Conservation (phyloP, 306 rosid species). For the Mimosa pudica region DNA sequence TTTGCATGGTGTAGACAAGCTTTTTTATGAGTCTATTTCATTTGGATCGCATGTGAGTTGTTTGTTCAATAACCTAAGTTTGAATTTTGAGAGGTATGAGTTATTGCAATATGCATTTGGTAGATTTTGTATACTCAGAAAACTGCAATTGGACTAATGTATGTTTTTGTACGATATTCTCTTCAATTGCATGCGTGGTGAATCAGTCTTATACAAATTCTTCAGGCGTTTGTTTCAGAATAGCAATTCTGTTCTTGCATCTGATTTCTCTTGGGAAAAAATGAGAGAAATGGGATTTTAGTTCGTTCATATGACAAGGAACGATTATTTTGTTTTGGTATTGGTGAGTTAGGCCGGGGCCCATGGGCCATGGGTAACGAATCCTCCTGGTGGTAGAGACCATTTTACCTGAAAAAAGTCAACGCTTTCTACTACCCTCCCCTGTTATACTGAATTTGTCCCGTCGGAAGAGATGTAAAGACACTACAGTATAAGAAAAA, state of each 20-base stretch:
- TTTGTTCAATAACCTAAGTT: slow-evolving; percentile 24
- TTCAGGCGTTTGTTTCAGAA: background rate
- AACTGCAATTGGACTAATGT: slow-evolving; percentile 29
- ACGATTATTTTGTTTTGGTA: background rate
- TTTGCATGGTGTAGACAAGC: slow-evolving; percentile 34
- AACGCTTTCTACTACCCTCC: too few species aligned
- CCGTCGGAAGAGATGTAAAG: too few species aligned
- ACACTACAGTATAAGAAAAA: background rate
- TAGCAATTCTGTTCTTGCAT: background rate
- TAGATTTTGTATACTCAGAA: slow-evolving; percentile 6
- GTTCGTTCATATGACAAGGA: background rate
- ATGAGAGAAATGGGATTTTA: background rate
- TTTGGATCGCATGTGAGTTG: background rate
- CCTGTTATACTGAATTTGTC: too few species aligned
- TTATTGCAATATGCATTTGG: slow-evolving; percentile 34
- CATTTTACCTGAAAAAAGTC: too few species aligned
- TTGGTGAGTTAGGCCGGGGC: background rate
- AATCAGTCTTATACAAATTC: background rate
- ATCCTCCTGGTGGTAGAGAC: background rate
- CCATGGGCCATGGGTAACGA: background rate
- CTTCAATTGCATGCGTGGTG: slow-evolving; percentile 1
- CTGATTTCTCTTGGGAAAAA: background rate
- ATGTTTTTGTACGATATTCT: background rate
- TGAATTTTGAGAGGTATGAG: slow-evolving; percentile 41
- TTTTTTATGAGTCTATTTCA: slow-evolving; percentile 29